Evolutionary conservation across 2,329 filamentous ascomycete species (phyloP).

Genomic region (Cadophora gregata): DNA sequence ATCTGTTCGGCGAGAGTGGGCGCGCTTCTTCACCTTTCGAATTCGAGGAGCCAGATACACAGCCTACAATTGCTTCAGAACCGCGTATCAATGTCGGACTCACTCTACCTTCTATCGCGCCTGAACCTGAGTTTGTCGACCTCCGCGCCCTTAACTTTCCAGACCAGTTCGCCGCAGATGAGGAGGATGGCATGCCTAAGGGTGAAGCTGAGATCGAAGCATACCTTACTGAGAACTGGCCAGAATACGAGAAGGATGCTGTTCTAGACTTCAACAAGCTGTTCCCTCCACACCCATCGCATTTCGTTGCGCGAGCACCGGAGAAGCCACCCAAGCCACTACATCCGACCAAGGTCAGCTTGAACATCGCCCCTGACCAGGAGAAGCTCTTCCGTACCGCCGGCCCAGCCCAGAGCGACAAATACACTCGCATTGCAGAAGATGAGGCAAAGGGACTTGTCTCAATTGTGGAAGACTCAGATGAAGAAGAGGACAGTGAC

Average conservation of each 20-base stretch:
- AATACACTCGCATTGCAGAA: constrained; percentile 63
- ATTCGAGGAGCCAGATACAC: constrained; percentile 33
- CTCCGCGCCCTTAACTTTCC: constrained; percentile 55
- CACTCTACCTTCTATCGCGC: constrained; percentile 33
- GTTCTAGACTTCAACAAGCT: constrained; percentile 82
- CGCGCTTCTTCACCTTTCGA: constrained; percentile 43
- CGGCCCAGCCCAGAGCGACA: constrained; percentile 58
- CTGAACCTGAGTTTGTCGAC: constrained; percentile 32
- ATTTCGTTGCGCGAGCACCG: constrained; percentile 80
- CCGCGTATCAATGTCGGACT: constrained; percentile 30
- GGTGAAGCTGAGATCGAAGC: constrained; percentile 77
- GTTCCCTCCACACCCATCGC: constrained; percentile 79
- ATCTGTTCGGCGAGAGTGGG: constrained; percentile 70
- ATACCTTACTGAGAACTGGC: constrained; percentile 79
- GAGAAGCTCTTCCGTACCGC: constrained; percentile 84
- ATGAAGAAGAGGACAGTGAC: constrained; percentile 50
- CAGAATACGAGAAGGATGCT: constrained; percentile 76
- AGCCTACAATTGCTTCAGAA: constrained; percentile 30
- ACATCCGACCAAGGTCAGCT: constrained; percentile 83
- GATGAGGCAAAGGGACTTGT: constrained; percentile 56
- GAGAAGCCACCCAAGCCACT: constrained; percentile 80
- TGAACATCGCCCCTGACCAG: constrained; percentile 86
- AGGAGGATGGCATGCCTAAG: constrained; percentile 70
- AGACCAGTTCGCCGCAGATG: constrained; percentile 46
- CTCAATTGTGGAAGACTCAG: constrained; percentile 48